Conservation (phyloP, 108 stramenopile genomes). For the Schizochytrium sp. region DNA sequence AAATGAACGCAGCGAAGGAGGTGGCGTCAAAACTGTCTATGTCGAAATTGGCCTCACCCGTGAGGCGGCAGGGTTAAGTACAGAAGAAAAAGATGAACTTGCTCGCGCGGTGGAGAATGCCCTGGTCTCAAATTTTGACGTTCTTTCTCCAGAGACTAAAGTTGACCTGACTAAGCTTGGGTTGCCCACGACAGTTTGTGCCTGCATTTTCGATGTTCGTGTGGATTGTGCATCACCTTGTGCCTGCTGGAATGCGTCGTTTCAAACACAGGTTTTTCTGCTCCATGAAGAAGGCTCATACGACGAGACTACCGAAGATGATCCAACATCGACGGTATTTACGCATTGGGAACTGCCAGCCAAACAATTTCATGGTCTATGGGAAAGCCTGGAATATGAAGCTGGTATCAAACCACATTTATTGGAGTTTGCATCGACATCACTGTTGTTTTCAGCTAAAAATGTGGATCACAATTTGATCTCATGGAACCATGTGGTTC, state of each 20-base stretch:
- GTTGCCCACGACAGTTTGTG: neutral
- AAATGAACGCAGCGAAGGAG: too few species aligned
- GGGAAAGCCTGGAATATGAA: conserved; percentile 72
- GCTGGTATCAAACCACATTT: conserved; percentile 67
- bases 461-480: conserved; percentile 70
- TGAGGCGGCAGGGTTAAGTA: neutral
- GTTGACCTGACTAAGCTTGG: neutral
- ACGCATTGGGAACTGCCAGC: conserved; percentile 58
- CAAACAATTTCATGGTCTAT: conserved; percentile 54
- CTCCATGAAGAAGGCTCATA: conserved; percentile 44
- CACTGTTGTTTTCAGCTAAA: conserved; percentile 70
- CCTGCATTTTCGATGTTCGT: neutral
- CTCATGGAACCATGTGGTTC: conserved; percentile 84
- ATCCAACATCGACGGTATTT: conserved; percentile 26
- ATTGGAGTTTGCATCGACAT: conserved; percentile 70
- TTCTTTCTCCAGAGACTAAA: neutral
- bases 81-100: neutral
- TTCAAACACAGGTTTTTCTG: neutral
- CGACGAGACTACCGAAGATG: conserved; percentile 52
- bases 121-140: neutral
- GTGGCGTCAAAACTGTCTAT: neutral
- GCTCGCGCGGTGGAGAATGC: neutral
- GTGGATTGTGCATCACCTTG: conserved; percentile 1
- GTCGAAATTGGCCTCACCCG: conserved; percentile 1
- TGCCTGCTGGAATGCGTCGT: conserved; percentile 2